Evolutionary conservation across 257 asterid species (phyloP).

Genomic region (Anisodus acutangulus): DNA sequence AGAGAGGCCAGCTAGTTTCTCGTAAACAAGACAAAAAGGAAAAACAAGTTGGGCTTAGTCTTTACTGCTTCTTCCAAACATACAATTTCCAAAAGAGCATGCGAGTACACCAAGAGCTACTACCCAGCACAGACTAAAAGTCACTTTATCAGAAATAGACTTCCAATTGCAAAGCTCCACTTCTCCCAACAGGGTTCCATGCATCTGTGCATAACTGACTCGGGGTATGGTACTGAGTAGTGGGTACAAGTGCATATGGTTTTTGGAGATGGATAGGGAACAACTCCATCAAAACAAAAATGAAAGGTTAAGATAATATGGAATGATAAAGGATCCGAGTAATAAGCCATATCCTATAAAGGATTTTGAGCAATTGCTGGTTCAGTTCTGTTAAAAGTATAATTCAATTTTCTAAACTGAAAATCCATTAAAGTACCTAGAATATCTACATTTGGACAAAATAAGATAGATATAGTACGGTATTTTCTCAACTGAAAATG

Average conservation of each 20-base stretch:
- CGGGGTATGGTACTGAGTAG: neutral
- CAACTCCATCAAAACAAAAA: neutral
- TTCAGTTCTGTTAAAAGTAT: neutral
- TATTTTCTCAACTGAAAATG: neutral
- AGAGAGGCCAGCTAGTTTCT: neutral
- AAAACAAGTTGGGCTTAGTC: neutral
- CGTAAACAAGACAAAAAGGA: neutral
- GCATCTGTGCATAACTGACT: neutral
- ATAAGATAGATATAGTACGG: neutral
- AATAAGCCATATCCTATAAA: neutral
- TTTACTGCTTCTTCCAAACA: neutral
- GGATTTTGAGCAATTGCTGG: neutral
- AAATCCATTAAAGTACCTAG: neutral
- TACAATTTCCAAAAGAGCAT: neutral
- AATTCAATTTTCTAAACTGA: neutral
- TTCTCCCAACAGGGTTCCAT: neutral
- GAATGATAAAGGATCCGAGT: neutral
- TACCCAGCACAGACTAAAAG: neutral
- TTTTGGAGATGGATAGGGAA: neutral
- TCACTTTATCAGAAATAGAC: neutral
- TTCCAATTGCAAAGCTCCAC: conserved; percentile 8
- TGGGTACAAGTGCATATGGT: neutral
- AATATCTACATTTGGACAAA: neutral
- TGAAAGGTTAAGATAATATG: neutral
- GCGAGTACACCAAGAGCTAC: neutral